Conservation (phyloP, 441 rosid species). For the Syzygium malaccense region DNA sequence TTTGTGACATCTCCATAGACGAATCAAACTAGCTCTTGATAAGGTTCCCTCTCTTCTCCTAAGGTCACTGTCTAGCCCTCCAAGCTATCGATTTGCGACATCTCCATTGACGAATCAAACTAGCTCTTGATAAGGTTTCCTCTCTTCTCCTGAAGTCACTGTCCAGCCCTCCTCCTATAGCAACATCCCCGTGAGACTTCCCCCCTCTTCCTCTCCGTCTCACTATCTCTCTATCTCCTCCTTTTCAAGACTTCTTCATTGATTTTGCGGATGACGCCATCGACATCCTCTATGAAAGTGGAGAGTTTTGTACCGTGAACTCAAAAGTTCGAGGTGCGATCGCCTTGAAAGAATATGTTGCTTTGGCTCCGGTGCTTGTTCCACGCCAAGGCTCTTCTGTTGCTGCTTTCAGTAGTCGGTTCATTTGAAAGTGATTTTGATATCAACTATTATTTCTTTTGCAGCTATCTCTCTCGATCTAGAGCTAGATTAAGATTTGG, state of each 20-base stretch:
- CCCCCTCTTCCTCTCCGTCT: neutral
- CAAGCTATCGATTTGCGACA: neutral
- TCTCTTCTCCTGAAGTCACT: neutral
- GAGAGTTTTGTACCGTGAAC: neutral
- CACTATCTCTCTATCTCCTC: neutral
- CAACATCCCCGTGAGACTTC: neutral
- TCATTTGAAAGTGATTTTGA: neutral
- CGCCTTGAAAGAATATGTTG: neutral
- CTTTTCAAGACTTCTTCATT: neutral
- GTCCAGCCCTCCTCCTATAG: neutral
- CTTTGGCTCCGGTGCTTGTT: neutral
- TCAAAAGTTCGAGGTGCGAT: neutral
- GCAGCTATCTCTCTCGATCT: neutral
- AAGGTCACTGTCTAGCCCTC: too few species aligned
- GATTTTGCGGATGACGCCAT: neutral
- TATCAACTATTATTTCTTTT: neutral
- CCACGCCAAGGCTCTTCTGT: neutral
- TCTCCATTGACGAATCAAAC: too few species aligned
- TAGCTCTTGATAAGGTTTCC: neutral
- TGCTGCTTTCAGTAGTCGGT: neutral
- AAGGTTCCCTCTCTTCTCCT: too few species aligned
- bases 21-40: too few species aligned
- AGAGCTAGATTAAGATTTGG: neutral
- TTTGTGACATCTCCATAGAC: too few species aligned
- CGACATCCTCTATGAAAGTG: neutral